A percentile compares a stretch with the other conserved stretches of the same genome.
These are phyloP conservation scores for Trichoderma orchidacearum DNA, from an alignment of 495 filamentous ascomycete species.

Conservation along the genomic window DNA sequence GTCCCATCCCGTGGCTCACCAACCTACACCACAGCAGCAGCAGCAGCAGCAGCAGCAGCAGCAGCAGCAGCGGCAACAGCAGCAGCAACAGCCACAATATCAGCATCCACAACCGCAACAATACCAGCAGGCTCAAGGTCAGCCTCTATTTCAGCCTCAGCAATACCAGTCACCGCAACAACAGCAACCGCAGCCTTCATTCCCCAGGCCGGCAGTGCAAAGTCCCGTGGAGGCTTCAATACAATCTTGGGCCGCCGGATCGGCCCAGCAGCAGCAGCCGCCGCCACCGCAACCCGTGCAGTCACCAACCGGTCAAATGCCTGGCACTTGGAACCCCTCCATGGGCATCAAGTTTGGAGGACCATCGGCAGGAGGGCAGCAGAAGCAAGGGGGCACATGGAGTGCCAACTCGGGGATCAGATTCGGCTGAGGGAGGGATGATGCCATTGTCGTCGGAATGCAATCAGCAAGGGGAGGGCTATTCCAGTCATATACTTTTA, in stretches of 20 bases:
- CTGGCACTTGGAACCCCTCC: constrained; percentile 50
- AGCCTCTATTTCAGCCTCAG: constrained; percentile 13
- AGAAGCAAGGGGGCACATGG: constrained; percentile 30
- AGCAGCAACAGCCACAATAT: not conserved
- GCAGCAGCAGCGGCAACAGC: constrained; percentile 5
- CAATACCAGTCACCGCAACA: constrained; percentile 17
- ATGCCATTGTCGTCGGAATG: no score
- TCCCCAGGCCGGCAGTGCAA: constrained; percentile 9
- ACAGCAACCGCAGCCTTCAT: constrained; percentile 8
- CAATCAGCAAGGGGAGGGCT: no score
- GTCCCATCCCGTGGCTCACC: constrained; percentile 2
- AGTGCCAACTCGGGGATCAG: constrained; percentile 48
- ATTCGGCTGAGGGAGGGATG: constrained; percentile 30
- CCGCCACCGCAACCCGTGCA: constrained; percentile 36
- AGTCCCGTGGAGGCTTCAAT: constrained; percentile 23
- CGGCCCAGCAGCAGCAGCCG: constrained; percentile 38
- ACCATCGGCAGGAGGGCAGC: constrained; percentile 1
- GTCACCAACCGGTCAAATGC: not conserved
- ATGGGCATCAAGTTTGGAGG: constrained; percentile 63
- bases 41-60: not conserved
- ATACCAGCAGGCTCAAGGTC: constrained; percentile 10
- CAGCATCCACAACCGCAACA: not conserved
- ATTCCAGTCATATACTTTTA: no score
- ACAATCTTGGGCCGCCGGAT: constrained; percentile 34
- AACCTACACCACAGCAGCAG: not conserved